Conservation (phyloP, 2,329 filamentous ascomycete genomes). For the Ceratocystis smalleyi region DNA sequence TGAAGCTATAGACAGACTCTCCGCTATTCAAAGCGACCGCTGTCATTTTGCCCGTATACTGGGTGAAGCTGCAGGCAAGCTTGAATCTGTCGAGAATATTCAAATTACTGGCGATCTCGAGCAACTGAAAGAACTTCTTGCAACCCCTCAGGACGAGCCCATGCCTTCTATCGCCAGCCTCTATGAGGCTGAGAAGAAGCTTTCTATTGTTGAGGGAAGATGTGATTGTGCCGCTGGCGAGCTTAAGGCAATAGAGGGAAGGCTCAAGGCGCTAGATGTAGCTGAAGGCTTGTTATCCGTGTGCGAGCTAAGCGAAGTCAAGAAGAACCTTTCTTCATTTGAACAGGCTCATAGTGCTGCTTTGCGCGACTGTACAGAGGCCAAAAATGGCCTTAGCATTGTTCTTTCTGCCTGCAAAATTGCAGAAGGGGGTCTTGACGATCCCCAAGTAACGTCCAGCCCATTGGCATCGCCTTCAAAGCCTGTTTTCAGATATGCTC, state of each 20-base stretch:
- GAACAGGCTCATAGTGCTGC: background rate
- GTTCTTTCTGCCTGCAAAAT: background rate
- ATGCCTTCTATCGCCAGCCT: background rate
- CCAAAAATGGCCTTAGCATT: no score
- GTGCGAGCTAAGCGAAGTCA: background rate
- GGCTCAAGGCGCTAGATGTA: background rate
- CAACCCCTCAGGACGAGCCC: background rate
- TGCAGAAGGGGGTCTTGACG: background rate
- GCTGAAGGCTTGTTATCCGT: background rate
- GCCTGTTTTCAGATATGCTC: background rate
- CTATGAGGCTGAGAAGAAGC: background rate
- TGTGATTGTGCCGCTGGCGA: background rate
- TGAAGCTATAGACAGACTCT: background rate
- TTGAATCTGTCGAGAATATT: background rate
- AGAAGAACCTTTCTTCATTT: background rate
- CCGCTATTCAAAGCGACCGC: background rate
- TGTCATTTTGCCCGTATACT: background rate
- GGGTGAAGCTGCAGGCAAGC: background rate
- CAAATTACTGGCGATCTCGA: background rate
- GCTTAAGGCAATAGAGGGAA: background rate
- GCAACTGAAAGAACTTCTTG: background rate
- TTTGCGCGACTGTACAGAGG: no score
- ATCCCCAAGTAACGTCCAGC: background rate
- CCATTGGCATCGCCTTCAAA: background rate
- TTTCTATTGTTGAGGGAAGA: background rate